phyloP scores from a whole-genome alignment of 2,329 filamentous ascomycete genomes.

The Aspergillus glaucus region DNA sequence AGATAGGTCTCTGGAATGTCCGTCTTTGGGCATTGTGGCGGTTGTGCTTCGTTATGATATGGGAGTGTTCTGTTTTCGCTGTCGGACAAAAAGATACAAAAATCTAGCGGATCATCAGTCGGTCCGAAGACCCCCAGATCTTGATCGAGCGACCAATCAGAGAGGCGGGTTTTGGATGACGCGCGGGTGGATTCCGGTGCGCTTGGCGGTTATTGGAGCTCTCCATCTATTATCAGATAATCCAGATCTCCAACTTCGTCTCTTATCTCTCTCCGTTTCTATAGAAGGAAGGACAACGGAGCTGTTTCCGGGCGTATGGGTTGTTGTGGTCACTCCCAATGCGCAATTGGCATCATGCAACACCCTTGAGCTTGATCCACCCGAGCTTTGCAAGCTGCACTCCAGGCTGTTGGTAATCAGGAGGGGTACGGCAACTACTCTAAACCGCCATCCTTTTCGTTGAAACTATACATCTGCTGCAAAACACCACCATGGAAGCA shows the following conservation, averaged over 20 bases:
- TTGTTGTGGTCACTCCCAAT: neutral
- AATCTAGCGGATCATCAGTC: constrained; percentile 21
- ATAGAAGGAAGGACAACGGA: too few relatives aligned
- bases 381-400: constrained; percentile 3
- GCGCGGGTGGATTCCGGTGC: constrained; percentile 1
- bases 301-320: too few relatives aligned
- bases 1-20: constrained; percentile 8
- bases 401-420: too few relatives aligned
- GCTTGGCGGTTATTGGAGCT: neutral
- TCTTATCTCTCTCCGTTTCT: too few relatives aligned
- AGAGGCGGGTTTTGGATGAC: constrained; percentile 9
- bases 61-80: neutral
- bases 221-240: neutral
- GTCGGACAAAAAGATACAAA: constrained; percentile 11
- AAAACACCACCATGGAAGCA: constrained; percentile 27
- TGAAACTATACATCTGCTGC: neutral
- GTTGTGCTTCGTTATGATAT: neutral
- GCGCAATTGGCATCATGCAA: constrained; percentile 2
- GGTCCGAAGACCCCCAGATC: constrained; percentile 23
- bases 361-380: constrained; percentile 3
- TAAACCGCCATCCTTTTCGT: too few relatives aligned
- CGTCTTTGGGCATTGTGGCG: constrained; percentile 7
- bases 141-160: constrained; percentile 19
- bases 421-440: too few relatives aligned
- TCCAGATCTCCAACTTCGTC: too few relatives aligned